Evolutionary conservation across 1,284 basidiomycete genomes (phyloP).

Genomic region (Ganoderma leucocontextum): DNA sequence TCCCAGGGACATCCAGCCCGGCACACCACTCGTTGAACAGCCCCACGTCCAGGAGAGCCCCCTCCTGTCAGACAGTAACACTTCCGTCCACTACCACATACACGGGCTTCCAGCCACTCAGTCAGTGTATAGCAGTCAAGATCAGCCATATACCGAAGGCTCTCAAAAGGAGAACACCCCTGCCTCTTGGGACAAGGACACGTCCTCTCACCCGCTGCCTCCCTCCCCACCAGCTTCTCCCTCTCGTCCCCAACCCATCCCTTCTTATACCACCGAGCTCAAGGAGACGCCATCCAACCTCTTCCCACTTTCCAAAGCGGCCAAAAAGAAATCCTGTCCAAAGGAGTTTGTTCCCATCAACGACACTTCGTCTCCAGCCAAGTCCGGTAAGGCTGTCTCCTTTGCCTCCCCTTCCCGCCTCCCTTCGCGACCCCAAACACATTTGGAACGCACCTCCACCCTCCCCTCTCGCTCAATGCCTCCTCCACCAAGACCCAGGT

Average conservation of each 20-base stretch:
- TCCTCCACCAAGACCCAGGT: conserved; percentile 38
- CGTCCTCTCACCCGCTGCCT: conserved; percentile 1
- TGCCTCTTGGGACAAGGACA: conserved; percentile 23
- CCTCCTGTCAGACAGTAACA: conserved; percentile 9
- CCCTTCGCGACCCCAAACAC: neutral
- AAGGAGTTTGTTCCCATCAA: conserved; percentile 17
- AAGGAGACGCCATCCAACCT: conserved; percentile 7
- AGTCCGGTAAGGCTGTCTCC: conserved; percentile 19
- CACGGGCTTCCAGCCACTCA: conserved; percentile 62
- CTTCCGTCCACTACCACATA: conserved; percentile 55
- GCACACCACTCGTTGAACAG: neutral
- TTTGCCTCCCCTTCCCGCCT: conserved; percentile 16
- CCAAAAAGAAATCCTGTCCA: conserved; percentile 13
- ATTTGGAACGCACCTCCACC: conserved; percentile 1
- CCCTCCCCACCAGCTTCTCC: conserved; percentile 17
- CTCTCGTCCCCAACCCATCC: conserved; percentile 3
- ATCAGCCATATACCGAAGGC: conserved; percentile 44
- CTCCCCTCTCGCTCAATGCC: conserved; percentile 22
- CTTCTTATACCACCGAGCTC: conserved; percentile 16
- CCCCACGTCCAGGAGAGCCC: neutral
- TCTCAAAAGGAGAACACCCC: conserved; percentile 62
- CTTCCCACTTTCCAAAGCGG: neutral
- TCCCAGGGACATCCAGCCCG: conserved; percentile 17
- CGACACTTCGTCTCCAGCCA: conserved; percentile 3
- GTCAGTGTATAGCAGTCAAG: conserved; percentile 46